Conservation (phyloP, 345 rosid species). For the Trapa incisa region DNA sequence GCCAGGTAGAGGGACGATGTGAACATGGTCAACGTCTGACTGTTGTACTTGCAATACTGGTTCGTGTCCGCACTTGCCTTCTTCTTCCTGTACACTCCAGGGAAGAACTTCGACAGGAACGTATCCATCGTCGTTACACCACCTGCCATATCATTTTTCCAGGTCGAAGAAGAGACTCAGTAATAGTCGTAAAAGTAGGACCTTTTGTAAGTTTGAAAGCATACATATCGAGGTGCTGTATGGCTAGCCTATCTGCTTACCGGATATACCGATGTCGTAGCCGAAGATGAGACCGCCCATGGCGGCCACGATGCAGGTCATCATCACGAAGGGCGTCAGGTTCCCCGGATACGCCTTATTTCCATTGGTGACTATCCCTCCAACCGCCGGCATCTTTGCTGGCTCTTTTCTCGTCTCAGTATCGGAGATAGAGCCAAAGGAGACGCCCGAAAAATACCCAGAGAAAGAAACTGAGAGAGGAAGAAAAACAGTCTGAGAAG, state of each 20-base stretch:
- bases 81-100: conserved; percentile 47
- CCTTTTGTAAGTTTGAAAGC: not conserved
- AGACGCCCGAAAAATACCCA: not conserved
- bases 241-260: conserved; percentile 17
- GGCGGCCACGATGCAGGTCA: conserved; percentile 87
- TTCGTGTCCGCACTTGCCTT: conserved; percentile 26
- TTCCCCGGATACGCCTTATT: conserved; percentile 72
- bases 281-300: conserved; percentile 99
- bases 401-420: not conserved
- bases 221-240: too few relatives aligned
- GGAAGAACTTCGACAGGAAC: conserved; percentile 61
- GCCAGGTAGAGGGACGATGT: conserved; percentile 90
- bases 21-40: conserved; percentile 61
- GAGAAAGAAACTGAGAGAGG: not conserved
- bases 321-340: conserved; percentile 55
- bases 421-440: not conserved
- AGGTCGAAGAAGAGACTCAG: not conserved
- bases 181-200: not conserved
- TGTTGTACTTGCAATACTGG: conserved; percentile 75
- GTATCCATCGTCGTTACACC: conserved; percentile 84
- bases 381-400: conserved; percentile 15
- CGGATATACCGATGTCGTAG: conserved; percentile 91
- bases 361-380: conserved; percentile 33
- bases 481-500: not conserved
- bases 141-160: conserved; percentile 26